These are phyloP conservation scores for Eucalyptus coolabah DNA, from an alignment of 345 rosid species.

Conservation along the genomic window DNA sequence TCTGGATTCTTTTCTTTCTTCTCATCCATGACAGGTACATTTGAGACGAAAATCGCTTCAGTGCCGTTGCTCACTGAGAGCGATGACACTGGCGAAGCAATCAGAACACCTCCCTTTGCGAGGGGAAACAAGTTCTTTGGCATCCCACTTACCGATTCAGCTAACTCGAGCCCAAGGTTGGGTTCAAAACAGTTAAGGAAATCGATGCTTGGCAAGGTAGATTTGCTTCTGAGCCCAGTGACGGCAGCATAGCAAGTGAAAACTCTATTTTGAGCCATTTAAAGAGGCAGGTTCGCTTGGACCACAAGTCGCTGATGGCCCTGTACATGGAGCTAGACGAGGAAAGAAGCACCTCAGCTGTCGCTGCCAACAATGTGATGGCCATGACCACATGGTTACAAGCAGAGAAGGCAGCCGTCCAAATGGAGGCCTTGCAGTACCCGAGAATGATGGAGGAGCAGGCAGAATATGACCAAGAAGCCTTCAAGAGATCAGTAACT, in stretches of 20 bases:
- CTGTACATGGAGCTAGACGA: slow-evolving; percentile 90
- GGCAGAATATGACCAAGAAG: slow-evolving; percentile 87
- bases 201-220: slow-evolving; percentile 40
- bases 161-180: slow-evolving; percentile 52
- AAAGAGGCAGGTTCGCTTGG: slow-evolving; percentile 70
- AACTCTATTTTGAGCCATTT: slow-evolving; percentile 49
- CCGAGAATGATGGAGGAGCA: slow-evolving; percentile 99
- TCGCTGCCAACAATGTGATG: slow-evolving; percentile 93
- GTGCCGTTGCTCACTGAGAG: slow-evolving; percentile 26
- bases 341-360: slow-evolving; percentile 77
- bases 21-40: slow-evolving; percentile 7
- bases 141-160: slow-evolving; percentile 61
- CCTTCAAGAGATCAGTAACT: slow-evolving; percentile 45
- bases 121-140: slow-evolving; percentile 71
- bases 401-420: slow-evolving; percentile 82
- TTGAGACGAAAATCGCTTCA: slow-evolving; percentile 18
- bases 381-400: slow-evolving; percentile 93
- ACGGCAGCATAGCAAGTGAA: slow-evolving; percentile 12
- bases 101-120: slow-evolving; percentile 30
- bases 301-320: slow-evolving; percentile 70
- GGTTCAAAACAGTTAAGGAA: slow-evolving; percentile 23
- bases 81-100: slow-evolving; percentile 20
- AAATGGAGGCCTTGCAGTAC: slow-evolving; percentile 96
- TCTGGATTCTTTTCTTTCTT: background rate
- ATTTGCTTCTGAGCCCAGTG: slow-evolving; percentile 22